Conservation (phyloP, 208 protist species). For the Giardia muris region DNA sequence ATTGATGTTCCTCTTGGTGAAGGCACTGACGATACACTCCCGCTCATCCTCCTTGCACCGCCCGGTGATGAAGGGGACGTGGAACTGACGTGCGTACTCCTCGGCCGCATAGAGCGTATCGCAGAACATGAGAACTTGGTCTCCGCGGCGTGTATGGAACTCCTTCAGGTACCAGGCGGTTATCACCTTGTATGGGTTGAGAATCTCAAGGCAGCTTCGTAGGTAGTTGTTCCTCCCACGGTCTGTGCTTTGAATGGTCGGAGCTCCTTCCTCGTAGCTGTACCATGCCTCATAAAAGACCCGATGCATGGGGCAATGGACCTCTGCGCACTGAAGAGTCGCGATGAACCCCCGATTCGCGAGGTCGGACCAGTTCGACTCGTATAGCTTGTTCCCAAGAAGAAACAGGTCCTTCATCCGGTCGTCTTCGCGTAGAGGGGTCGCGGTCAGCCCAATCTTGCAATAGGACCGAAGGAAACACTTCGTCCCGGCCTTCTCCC, state of each 20-base stretch:
- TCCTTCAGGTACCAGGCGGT: neutral
- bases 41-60: neutral
- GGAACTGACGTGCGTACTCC: neutral
- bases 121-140: conserved; percentile 26
- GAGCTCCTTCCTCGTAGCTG: neutral
- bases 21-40: neutral
- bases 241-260: neutral
- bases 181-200: conserved; percentile 13
- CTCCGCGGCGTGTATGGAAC: neutral
- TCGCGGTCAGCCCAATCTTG: conserved; percentile 10
- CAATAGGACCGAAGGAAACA: neutral
- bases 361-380: conserved; percentile 28
- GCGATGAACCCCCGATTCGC: conserved; percentile 21
- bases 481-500: neutral
- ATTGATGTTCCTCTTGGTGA: conserved; percentile 10
- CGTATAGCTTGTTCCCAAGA: neutral
- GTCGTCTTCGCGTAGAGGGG: conserved; percentile 14
- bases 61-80: conserved; percentile 4
- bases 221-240: neutral
- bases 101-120: neutral
- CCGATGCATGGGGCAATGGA: neutral
- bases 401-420: neutral
- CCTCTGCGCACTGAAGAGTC: conserved; percentile 18
- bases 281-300: conserved; percentile 8
- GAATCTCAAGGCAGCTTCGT: neutral